Conservation (phyloP, 345 rosid genomes). For the Geranium rotundifolium region DNA sequence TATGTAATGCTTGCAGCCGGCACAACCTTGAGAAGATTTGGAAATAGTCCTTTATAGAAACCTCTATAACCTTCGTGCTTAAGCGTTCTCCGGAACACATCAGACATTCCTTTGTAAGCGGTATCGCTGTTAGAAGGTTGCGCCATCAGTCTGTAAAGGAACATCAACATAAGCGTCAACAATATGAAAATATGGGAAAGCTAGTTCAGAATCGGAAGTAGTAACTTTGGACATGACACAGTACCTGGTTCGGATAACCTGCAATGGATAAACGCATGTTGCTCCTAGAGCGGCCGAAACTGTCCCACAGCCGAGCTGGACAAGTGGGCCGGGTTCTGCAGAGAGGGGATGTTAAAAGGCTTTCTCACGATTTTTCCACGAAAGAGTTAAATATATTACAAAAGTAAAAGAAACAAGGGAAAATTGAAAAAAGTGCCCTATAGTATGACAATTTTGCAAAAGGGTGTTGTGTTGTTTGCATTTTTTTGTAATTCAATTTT, state of each 20-base stretch:
- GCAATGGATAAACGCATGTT: constrained; percentile 91
- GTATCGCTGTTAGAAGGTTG: constrained; percentile 32
- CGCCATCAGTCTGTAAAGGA: constrained; percentile 70
- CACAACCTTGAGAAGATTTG: constrained; percentile 64
- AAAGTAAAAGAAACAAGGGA: not conserved
- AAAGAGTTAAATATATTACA: not conserved
- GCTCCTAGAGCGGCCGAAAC: constrained; percentile 85
- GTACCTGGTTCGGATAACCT: constrained; percentile 86
- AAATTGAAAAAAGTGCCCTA: not conserved
- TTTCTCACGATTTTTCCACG: constrained; percentile 5
- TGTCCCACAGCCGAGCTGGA: constrained; percentile 82
- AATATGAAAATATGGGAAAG: not conserved
- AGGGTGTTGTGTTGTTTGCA: not conserved
- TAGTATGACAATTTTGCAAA: not conserved
- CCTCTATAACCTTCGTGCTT: constrained; percentile 60
- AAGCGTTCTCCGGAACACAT: constrained; percentile 60
- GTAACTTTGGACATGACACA: constrained; percentile 1
- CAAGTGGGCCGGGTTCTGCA: constrained; percentile 75
- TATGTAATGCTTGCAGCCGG: constrained; percentile 47
- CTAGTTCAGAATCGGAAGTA: not conserved
- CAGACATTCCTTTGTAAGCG: constrained; percentile 62
- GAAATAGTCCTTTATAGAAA: constrained; percentile 74
- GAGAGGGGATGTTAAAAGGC: not conserved
- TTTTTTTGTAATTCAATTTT: no score
- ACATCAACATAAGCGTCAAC: not conserved